Conservation (phyloP, 257 asterid genomes). For the Jasminum sambac region DNA sequence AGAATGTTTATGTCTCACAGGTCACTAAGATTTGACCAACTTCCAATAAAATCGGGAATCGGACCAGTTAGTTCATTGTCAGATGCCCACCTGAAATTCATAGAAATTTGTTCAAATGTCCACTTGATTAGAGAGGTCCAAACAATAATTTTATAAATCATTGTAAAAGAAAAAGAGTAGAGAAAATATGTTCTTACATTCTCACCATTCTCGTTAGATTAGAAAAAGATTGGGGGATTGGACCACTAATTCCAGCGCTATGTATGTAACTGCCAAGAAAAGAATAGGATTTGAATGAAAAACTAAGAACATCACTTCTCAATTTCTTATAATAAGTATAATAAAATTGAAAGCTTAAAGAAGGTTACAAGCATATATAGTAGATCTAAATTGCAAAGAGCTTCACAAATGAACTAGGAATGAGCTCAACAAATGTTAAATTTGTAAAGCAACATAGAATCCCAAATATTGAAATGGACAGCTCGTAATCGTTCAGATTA, state of each 20-base stretch:
- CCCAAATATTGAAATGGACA: background rate
- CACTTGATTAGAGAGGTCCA: too few species aligned
- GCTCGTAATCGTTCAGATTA: too few species aligned
- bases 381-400: background rate
- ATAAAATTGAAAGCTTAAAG: background rate
- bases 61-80: too few species aligned
- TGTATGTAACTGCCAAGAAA: slow-evolving; percentile 41
- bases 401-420: background rate
- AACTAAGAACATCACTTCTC: background rate
- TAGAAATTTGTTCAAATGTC: too few species aligned
- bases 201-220: slow-evolving; percentile 34
- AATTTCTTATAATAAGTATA: background rate
- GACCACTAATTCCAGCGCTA: slow-evolving; percentile 62
- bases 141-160: background rate
- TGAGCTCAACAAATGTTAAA: background rate
- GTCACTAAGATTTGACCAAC: slow-evolving; percentile 37
- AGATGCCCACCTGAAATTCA: too few species aligned
- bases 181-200: slow-evolving; percentile 34
- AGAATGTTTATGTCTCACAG: slow-evolving; percentile 42
- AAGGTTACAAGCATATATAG: background rate
- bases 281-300: background rate
- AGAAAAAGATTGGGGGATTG: too few species aligned
- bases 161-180: background rate
- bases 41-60: too few species aligned
- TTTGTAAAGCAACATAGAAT: background rate